Percentiles rank a stretch among this genome's conserved stretches.
Conservation (phyloP, 169 alveolate species). For the Plasmodium cynomolgi region DNA sequence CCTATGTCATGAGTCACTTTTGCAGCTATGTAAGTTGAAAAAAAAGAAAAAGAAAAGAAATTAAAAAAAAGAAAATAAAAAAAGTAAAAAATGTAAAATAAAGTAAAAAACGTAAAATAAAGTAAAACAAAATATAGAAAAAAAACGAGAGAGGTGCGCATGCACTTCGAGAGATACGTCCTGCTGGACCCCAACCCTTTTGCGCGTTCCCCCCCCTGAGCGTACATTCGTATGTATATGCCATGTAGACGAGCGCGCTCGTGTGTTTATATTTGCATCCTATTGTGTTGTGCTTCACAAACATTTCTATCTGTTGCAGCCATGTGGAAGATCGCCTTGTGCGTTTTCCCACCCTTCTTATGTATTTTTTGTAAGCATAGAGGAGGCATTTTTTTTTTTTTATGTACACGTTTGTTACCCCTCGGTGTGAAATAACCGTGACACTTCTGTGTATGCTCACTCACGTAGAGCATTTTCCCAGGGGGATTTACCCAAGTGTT, state of each 20-base stretch:
- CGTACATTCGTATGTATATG: not conserved
- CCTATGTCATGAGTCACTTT: slow-evolving; percentile 62
- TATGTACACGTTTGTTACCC: not conserved
- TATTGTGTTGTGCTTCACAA: not conserved
- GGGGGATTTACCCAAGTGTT: not conserved
- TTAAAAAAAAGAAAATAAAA: not conserved
- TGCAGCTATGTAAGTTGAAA: slow-evolving; percentile 73
- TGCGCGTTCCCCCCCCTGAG: slow-evolving; percentile 1
- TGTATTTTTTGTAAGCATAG: not conserved
- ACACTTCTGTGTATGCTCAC: not conserved
- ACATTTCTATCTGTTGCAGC: not conserved
- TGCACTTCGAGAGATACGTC: not conserved
- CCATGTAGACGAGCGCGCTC: not conserved
- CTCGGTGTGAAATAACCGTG: not conserved
- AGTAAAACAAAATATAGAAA: not conserved
- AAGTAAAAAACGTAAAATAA: not conserved
- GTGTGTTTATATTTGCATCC: not conserved
- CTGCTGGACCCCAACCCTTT: not conserved
- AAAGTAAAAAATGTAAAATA: not conserved
- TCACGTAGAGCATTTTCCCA: not conserved
- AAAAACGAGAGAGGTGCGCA: not conserved
- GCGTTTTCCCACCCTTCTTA: not conserved
- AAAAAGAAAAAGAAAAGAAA: slow-evolving; percentile 1
- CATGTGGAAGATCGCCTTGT: not conserved
- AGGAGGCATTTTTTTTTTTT: not conserved